Percentiles rank a stretch among this genome's conserved stretches.
These are phyloP conservation scores for Suhomyces pyralidae DNA, from an alignment of 805 yeast species.

Conservation along the genomic window DNA sequence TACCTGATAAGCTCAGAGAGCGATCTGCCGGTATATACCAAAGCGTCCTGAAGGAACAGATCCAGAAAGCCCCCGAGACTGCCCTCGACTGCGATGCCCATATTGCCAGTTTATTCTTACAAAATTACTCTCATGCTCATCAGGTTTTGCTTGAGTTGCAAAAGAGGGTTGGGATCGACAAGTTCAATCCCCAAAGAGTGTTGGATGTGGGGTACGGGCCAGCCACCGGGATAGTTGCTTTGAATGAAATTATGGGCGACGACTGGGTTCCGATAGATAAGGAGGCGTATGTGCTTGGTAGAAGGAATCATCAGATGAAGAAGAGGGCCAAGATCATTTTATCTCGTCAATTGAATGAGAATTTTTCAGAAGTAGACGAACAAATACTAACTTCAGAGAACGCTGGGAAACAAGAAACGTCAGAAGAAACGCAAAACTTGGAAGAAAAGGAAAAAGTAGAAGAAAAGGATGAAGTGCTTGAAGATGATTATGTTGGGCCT, in stretches of 20 bases:
- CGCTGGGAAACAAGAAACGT: slow-evolving; percentile 16
- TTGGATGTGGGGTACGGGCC: slow-evolving; percentile 90
- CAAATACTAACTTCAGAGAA: slow-evolving; percentile 1
- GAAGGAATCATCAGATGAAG: slow-evolving; percentile 59
- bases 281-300: slow-evolving; percentile 71
- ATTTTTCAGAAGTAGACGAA: slow-evolving; percentile 14
- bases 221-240: slow-evolving; percentile 83
- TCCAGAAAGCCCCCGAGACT: slow-evolving; percentile 48
- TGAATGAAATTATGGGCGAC: slow-evolving; percentile 76
- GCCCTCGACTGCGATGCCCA: slow-evolving; percentile 69
- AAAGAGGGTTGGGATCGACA: slow-evolving; percentile 46
- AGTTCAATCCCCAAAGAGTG: slow-evolving; percentile 62
- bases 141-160: slow-evolving; percentile 68
- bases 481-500: slow-evolving; percentile 33
- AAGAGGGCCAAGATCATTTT: slow-evolving; percentile 74
- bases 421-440: not conserved
- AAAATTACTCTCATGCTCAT: slow-evolving; percentile 68
- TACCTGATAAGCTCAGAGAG: slow-evolving; percentile 63
- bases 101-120: slow-evolving; percentile 75
- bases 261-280: slow-evolving; percentile 59
- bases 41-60: slow-evolving; percentile 47
- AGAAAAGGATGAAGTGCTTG: slow-evolving; percentile 8
- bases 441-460: slow-evolving; percentile 8
- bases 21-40: slow-evolving; percentile 58
- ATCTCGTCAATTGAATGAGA: slow-evolving; percentile 60